phyloP scores from a whole-genome alignment of 129 eudicot genomes.

The Pittosporum tobira region DNA sequence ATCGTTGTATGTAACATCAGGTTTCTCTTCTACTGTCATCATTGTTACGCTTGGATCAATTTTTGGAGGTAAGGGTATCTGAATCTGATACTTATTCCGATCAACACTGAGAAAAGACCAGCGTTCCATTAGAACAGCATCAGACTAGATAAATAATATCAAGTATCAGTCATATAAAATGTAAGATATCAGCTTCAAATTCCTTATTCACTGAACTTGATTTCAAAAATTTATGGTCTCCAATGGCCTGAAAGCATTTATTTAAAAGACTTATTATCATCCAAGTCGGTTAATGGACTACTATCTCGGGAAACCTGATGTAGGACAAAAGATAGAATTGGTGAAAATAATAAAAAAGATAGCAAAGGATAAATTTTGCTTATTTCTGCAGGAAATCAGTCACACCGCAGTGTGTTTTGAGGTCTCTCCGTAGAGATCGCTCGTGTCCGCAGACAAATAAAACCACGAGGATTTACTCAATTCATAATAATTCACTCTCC shows the following conservation, averaged over 20 bases:
- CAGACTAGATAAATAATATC: not conserved
- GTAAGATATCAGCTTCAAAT: not conserved
- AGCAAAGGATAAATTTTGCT: no score
- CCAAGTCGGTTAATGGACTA: not conserved
- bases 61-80: conserved; percentile 96
- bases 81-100: conserved; percentile 83
- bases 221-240: not conserved
- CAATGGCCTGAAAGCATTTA: not conserved
- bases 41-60: conserved; percentile 98
- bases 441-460: no score
- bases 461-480: no score
- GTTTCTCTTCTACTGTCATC: conserved; percentile 99
- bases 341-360: no score
- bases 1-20: conserved; percentile 95
- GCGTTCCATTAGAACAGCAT: not conserved
- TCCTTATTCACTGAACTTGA: not conserved
- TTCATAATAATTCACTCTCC: no score
- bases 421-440: no score
- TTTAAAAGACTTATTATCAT: not conserved
- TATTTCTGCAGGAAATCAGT: no score
- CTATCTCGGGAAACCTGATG: no score
- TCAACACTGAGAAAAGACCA: conserved; percentile 58
- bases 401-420: no score
- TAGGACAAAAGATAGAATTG: no score
- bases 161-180: not conserved